phyloP scores from a whole-genome alignment of 352 stramenopile genomes.

The Globisporangium cylindrosporum region DNA sequence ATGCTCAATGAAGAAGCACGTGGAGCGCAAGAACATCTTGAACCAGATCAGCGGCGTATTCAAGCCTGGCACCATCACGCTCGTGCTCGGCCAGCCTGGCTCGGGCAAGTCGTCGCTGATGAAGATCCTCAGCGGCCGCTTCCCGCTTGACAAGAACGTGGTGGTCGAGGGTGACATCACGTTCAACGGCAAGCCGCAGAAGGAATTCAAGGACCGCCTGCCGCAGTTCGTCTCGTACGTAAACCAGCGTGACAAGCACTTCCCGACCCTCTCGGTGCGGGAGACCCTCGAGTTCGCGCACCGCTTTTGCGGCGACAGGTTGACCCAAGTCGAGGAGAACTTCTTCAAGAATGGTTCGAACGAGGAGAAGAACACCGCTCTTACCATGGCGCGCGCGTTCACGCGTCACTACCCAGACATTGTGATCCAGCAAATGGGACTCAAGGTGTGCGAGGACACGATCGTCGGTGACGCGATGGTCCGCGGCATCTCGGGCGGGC shows the following conservation, averaged over 20 bases:
- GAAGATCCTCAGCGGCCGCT: slow-evolving; percentile 26
- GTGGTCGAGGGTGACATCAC: slow-evolving; percentile 22
- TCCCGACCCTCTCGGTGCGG: slow-evolving; percentile 25
- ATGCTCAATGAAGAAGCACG: slow-evolving; percentile 19
- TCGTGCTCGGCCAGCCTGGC: slow-evolving; percentile 26
- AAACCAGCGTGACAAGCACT: slow-evolving; percentile 25
- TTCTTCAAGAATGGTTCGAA: slow-evolving; percentile 28
- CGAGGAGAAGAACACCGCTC: slow-evolving; percentile 21
- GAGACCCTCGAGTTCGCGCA: slow-evolving; percentile 30
- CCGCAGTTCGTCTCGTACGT: slow-evolving; percentile 27
- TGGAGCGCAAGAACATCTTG: slow-evolving; percentile 25
- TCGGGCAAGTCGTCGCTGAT: slow-evolving; percentile 31
- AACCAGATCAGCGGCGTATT: slow-evolving; percentile 26
- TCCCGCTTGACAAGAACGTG: slow-evolving; percentile 21
- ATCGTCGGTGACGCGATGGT: slow-evolving; percentile 58
- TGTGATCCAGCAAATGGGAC: slow-evolving; percentile 27
- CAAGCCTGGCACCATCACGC: slow-evolving; percentile 25
- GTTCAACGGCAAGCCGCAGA: slow-evolving; percentile 21
- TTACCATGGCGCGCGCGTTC: slow-evolving; percentile 11
- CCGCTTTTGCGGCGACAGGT: slow-evolving; percentile 19
- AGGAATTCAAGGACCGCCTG: slow-evolving; percentile 21
- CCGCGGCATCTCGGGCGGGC: slow-evolving; percentile 74
- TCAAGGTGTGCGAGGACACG: slow-evolving; percentile 39
- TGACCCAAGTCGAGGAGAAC: slow-evolving; percentile 30
- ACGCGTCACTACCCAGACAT: slow-evolving; percentile 25